Conservation (phyloP, 2,329 filamentous ascomycete species). For the Monascus ruber region DNA sequence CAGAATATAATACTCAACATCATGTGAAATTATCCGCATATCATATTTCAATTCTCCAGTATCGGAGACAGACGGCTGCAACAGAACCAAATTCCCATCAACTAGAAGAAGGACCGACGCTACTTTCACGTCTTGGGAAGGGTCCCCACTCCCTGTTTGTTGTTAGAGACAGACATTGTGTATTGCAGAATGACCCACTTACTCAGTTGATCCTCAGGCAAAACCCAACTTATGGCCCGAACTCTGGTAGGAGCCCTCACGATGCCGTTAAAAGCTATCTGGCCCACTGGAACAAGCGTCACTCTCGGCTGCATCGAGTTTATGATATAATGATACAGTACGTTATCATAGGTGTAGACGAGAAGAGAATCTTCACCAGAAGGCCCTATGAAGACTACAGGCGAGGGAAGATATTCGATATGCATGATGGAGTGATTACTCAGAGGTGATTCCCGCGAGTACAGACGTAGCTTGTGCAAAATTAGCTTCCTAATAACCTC, state of each 20-base stretch:
- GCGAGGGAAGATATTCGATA: slow-evolving; percentile 64
- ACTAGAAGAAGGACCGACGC: slow-evolving; percentile 94
- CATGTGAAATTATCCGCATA: slow-evolving; percentile 92
- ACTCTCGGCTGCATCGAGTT: slow-evolving; percentile 58
- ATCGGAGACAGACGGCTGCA: slow-evolving; percentile 76
- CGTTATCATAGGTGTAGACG: slow-evolving; percentile 94
- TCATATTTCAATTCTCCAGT: slow-evolving; percentile 87
- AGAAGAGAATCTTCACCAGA: slow-evolving; percentile 90
- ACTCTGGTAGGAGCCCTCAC: slow-evolving; percentile 87
- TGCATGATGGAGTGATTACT: slow-evolving; percentile 64
- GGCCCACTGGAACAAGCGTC: slow-evolving; percentile 81
- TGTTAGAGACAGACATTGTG: slow-evolving; percentile 6
- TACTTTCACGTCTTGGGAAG: slow-evolving; percentile 85
- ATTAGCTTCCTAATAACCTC: slow-evolving; percentile 3
- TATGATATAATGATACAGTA: slow-evolving; percentile 90
- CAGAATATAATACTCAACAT: slow-evolving; percentile 87
- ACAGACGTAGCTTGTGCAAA: slow-evolving; percentile 58
- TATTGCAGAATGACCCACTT: slow-evolving; percentile 16
- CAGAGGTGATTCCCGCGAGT: slow-evolving; percentile 73
- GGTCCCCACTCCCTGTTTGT: slow-evolving; percentile 62
- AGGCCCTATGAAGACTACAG: slow-evolving; percentile 79
- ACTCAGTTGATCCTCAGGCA: slow-evolving; percentile 80
- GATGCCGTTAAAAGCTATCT: slow-evolving; percentile 95
- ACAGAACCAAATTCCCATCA: slow-evolving; percentile 85
- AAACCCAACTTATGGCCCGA: slow-evolving; percentile 85